Base-by-base conservation (phyloP, 2,329 filamentous ascomycete genomes). In the Neopestalotiopsis sp. region DNA sequence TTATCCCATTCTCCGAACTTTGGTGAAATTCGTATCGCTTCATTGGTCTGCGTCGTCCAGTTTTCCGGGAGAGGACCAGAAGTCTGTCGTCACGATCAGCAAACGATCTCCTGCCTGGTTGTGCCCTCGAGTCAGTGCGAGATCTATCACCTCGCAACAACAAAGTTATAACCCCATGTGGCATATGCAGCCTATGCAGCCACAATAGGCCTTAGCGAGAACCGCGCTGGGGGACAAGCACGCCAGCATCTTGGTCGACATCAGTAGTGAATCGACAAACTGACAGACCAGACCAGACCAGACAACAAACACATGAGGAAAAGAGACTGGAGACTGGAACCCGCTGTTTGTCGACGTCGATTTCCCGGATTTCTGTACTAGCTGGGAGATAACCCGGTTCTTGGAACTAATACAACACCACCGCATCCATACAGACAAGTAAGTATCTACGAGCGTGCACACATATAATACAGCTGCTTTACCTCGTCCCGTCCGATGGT, bases 151-250 rank as follows among this genome's bases (percentile, higher is more conserved):
- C 59, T 34, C 30, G 14, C 28, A 40, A 59, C 24, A 59, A 34
- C n/a, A 40, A n/a, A 62, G 59, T 62, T n/a, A 61, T 61, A 40
- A 52, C 12, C 59, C 59, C 59, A 62, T 62, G 59, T 62, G 59
- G 59, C 59, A 62, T 62, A 30, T 62, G 59, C 59, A 40, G 30
- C 59, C 59, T n/a, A 52, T 52, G 45, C 45, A 52, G 45, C 45
- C 45, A 52, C 45, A n/a, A 7, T 52, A 52, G 17, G 40, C 59
- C 40, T 62, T 38, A 62, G 59, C 59, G 59, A 62, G 59, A 62
- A 30, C 59, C 59, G 59, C 59, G n/a, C 59, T 17, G 32, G 14
- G 17, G 30, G 10, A 62, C 59, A n/a, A 40, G 28, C 17, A 34
- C 30, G 34, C 28, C 30, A 62, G 34, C 30, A 34, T 20, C 14